A percentile compares a stretch with the other conserved stretches of the same genome.
Evolutionary conservation across 129 eudicot species (phyloP).

Genomic region (Calendula officinalis): DNA sequence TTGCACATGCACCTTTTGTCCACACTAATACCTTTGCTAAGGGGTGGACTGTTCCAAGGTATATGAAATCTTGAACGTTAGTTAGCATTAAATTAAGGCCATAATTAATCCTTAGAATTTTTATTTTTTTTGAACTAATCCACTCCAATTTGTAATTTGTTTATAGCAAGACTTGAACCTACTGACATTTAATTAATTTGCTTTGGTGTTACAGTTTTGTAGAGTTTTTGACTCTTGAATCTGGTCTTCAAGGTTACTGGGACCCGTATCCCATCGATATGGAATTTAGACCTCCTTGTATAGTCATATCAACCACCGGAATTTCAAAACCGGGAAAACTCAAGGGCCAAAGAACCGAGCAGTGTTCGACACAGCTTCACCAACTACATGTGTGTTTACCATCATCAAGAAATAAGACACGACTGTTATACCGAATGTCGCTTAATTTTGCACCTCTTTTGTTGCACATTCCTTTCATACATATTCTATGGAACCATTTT

Average conservation of each 20-base stretch:
- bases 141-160: too few species aligned
- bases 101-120: too few species aligned
- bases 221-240: constrained; percentile 84
- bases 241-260: constrained; percentile 97
- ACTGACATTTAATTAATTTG: constrained; percentile 12
- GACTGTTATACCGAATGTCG: constrained; percentile 92
- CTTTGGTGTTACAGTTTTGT: constrained; percentile 66
- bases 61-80: too few species aligned
- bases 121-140: too few species aligned
- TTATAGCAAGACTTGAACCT: too few species aligned
- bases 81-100: too few species aligned
- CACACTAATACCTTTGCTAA: constrained; percentile 97
- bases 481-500: constrained; percentile 43
- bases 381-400: constrained; percentile 95
- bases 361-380: constrained; percentile 91
- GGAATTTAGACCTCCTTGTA: constrained; percentile 98
- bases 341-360: constrained; percentile 80
- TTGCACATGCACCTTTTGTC: constrained; percentile 95
- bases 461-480: constrained; percentile 64
- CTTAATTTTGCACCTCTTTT: constrained; percentile 87
- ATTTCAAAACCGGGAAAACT: constrained; percentile 94
- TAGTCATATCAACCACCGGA: constrained; percentile 90
- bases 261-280: constrained; percentile 96
- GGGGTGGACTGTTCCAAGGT: constrained; percentile 99
- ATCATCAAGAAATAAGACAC: constrained; percentile 71